Evolutionary conservation across 2,329 filamentous ascomycete species (phyloP), one percentile per base, ranked within the genome.

Genomic region (Pyrenophora graminea): DNA sequence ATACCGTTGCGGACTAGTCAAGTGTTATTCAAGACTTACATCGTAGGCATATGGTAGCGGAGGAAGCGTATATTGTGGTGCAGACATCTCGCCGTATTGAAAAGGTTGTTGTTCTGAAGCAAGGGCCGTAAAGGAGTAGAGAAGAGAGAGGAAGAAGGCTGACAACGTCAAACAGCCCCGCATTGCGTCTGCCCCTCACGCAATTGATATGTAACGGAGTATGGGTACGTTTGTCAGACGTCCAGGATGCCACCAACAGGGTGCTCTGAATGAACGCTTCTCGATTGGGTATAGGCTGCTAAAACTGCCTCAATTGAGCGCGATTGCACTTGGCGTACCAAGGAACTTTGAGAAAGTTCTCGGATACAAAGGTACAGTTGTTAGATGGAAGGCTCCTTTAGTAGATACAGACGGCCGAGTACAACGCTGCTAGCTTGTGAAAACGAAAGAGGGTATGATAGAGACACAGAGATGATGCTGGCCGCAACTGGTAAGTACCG

Each of bases 21-120:
- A 33, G 7, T 31, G 30, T 27, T 2, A 21, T 6, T 3, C 4
- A 19, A 5, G 39, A 76, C 83, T 73, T 74, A 89, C 87, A 82
- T 89, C 75, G 70, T 89, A 89, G 51, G 80, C 82, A 68, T 89
- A 90, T 13, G 86, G 86, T 8, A 90, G 79, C 41, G 79, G 73
- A 31, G 87, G 87, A 4, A 90, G 83, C 6, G 77, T 80, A 72
- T 87, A 88, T 8, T 75, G 75, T 47, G 69, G 62, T 50, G 62
- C 51, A 54, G 70, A 63, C 73, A 74, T 74, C 17, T 55, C 67
- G 60, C 62, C 63, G 45, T 67, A 69, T 55, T 73, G 60, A 41
- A 70, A 69, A 17, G 68, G 66, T 41, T 73, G 64, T 60, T 73
- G 66, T 55, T 68, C 64, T 40, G 59, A 66, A 40, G 68, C 63